Evolutionary conservation across 768 basidiomycete species (phyloP).

Genomic region (Phylloporus arenicola): DNA sequence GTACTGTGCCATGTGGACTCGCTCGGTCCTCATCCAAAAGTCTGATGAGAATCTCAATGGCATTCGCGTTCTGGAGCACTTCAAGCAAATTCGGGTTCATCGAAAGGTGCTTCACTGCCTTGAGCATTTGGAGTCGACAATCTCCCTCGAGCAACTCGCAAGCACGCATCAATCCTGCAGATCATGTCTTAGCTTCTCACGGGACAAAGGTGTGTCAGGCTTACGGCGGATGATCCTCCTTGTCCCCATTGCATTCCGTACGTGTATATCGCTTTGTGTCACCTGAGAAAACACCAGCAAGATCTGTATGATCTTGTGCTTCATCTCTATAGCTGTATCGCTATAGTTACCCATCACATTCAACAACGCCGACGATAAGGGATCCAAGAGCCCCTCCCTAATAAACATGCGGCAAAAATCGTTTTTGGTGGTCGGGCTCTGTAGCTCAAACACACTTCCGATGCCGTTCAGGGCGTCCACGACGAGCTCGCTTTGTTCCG

Average conservation of each 20-base stretch:
- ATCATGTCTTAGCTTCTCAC: slow-evolving; percentile 3
- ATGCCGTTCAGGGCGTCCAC: slow-evolving; percentile 93
- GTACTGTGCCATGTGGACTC: slow-evolving; percentile 74
- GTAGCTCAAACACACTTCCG: slow-evolving; percentile 90
- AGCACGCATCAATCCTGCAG: slow-evolving; percentile 74
- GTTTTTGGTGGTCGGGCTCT: slow-evolving; percentile 94
- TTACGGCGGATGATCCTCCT: slow-evolving; percentile 84
- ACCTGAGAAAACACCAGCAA: slow-evolving; percentile 90
- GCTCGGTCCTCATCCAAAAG: slow-evolving; percentile 77
- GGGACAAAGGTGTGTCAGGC: slow-evolving; percentile 27
- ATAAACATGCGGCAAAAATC: slow-evolving; percentile 99
- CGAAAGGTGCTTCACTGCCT: slow-evolving; percentile 93
- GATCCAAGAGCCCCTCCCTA: slow-evolving; percentile 89
- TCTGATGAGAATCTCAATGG: slow-evolving; percentile 84
- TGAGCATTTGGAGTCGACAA: slow-evolving; percentile 82
- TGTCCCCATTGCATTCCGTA: slow-evolving; percentile 87
- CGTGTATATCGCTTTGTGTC: slow-evolving; percentile 91
- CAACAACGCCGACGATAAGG: slow-evolving; percentile 82
- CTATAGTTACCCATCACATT: slow-evolving; percentile 79
- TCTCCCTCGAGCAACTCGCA: slow-evolving; percentile 86
- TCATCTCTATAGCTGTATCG: slow-evolving; percentile 63
- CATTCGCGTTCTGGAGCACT: slow-evolving; percentile 92
- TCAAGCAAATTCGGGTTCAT: slow-evolving; percentile 90
- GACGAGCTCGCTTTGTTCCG: slow-evolving; percentile 85
- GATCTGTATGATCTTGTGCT: slow-evolving; percentile 86